Conservation (phyloP, 345 rosid species). For the Acer saccharum region DNA sequence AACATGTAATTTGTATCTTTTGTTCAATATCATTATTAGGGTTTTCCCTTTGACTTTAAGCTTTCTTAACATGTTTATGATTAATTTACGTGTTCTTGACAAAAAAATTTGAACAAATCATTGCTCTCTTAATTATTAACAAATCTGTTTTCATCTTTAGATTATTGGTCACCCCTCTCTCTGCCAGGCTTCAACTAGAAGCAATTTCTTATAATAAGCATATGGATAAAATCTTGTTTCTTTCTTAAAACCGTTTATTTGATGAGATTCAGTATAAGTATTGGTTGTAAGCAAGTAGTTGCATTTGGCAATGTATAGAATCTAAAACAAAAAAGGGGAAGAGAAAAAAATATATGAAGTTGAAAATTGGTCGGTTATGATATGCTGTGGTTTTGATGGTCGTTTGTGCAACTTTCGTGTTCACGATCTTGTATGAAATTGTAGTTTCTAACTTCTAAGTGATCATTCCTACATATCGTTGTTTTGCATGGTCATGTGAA, state of each 20-base stretch:
- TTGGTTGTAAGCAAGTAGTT: not conserved
- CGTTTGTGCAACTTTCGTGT: not conserved
- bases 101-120: too few relatives aligned
- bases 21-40: not conserved
- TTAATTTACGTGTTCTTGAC: not conserved
- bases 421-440: not conserved
- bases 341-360: not conserved
- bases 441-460: not conserved
- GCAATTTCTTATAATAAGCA: not conserved
- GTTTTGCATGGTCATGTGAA: not conserved
- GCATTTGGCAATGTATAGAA: not conserved
- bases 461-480: not conserved
- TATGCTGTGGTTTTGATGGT: not conserved
- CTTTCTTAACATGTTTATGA: not conserved
- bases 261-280: not conserved
- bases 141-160: too few relatives aligned
- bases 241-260: not conserved
- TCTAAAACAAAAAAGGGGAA: not conserved
- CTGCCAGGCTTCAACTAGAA: too few relatives aligned
- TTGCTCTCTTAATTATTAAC: too few relatives aligned
- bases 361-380: not conserved
- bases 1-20: not conserved
- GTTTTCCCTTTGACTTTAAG: not conserved
- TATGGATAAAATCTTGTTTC: not conserved
- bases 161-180: too few relatives aligned